Evolutionary conservation across 192 early-diverging fungal species (phyloP).

Genomic region (Linnemannia zychae): DNA sequence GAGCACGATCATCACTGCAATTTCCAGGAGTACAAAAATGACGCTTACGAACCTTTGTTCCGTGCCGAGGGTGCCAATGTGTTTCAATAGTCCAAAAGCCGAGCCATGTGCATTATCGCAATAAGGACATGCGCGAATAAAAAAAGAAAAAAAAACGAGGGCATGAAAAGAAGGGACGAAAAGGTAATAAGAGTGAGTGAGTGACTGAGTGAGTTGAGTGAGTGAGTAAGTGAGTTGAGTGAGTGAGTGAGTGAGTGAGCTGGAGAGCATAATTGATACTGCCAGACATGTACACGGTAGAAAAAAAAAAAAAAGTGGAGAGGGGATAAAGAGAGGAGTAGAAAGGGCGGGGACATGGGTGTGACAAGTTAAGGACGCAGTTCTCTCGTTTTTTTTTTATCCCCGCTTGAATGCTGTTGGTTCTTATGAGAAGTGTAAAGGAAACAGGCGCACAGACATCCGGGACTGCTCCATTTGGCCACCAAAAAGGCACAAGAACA

Average conservation of each 20-base stretch:
- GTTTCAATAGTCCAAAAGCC: not conserved
- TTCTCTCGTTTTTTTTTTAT: not conserved
- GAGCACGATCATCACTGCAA: slow-evolving; percentile 63
- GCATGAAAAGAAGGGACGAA: not conserved
- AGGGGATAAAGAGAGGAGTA: not conserved
- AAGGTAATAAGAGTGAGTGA: not conserved
- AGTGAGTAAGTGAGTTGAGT: not conserved
- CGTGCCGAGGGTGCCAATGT: not conserved
- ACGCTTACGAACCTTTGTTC: slow-evolving; percentile 59
- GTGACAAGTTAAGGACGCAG: not conserved
- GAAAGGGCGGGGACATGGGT: not conserved
- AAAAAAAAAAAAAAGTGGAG: not conserved
- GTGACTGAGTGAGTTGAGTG: not conserved
- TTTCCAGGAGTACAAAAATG: slow-evolving; percentile 71
- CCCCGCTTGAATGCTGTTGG: not conserved
- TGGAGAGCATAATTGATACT: not conserved
- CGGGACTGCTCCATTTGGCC: slow-evolving; percentile 10
- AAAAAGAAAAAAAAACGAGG: slow-evolving; percentile 4
- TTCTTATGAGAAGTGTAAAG: not conserved
- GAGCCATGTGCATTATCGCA: not conserved
- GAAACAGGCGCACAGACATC: not conserved
- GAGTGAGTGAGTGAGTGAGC: not conserved
- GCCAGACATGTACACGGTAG: not conserved
- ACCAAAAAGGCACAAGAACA: not conserved
- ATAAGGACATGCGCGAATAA: not conserved